Percentiles rank a stretch among this genome's conserved stretches.
These are phyloP conservation scores for Coriaria nepalensis DNA, from an alignment of 306 rosid species.

Conservation along the genomic window DNA sequence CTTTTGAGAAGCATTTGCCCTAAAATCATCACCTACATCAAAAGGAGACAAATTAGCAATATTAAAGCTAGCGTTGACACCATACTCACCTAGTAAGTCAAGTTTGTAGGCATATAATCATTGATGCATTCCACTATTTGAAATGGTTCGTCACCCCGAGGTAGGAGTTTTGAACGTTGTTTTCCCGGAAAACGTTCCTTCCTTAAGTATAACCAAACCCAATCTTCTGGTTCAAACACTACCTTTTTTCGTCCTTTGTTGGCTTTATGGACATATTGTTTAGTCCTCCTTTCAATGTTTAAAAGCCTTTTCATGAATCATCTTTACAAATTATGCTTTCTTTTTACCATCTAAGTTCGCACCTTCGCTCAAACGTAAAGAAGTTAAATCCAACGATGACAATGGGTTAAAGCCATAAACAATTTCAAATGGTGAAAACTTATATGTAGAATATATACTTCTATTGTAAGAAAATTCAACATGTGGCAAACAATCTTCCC, in stretches of 20 bases:
- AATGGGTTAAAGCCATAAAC: too few relatives aligned
- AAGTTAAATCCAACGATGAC: too few relatives aligned
- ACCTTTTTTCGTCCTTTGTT: not conserved
- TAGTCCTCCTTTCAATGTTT: not conserved
- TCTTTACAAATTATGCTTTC: not conserved
- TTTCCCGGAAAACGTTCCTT: not conserved
- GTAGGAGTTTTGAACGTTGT: not conserved
- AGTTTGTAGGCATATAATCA: constrained; percentile 7
- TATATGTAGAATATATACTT: too few relatives aligned
- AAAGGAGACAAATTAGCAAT: not conserved
- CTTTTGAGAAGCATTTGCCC: constrained; percentile 1
- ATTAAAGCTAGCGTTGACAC: constrained; percentile 3
- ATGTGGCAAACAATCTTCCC: too few relatives aligned
- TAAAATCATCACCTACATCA: not conserved
- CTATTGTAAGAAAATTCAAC: too few relatives aligned
- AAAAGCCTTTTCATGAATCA: not conserved
- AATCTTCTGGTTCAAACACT: too few relatives aligned
- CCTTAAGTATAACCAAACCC: constrained; percentile 2
- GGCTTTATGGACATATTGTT: not conserved
- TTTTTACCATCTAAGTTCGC: not conserved
- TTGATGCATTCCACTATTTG: not conserved
- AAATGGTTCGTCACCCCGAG: not conserved
- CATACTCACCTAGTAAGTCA: constrained; percentile 1
- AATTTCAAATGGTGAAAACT: too few relatives aligned
- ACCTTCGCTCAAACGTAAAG: not conserved